These are phyloP conservation scores for Filosporella fistucella DNA, from an alignment of 495 filamentous ascomycete genomes.

Conservation along the genomic window DNA sequence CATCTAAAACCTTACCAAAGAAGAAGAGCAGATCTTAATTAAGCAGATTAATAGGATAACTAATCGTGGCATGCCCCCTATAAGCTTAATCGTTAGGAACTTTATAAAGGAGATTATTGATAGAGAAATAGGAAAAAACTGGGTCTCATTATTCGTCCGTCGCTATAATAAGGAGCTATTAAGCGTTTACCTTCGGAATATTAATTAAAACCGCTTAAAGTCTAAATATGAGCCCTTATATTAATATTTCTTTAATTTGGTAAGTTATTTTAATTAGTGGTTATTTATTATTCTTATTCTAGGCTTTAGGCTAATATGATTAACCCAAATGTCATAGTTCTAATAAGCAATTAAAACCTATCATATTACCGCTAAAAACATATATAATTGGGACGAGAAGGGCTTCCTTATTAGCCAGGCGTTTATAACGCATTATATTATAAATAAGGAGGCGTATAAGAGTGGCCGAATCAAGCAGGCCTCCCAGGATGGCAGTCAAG, in stretches of 20 bases:
- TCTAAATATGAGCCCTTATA: background rate
- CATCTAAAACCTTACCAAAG: background rate
- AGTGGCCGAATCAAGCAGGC: background rate
- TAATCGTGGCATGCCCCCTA: slow-evolving; percentile 1
- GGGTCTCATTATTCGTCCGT: background rate
- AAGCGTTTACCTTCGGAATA: slow-evolving; percentile 4
- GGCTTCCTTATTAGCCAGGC: slow-evolving; percentile 10
- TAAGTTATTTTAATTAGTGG: background rate
- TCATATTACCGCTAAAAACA: background rate
- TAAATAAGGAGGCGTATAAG: background rate
- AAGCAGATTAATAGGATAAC: slow-evolving; percentile 3
- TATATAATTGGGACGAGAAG: slow-evolving; percentile 9
- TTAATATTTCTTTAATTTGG: slow-evolving; percentile 2
- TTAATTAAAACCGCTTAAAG: background rate
- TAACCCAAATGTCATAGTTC: background rate
- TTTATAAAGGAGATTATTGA: background rate
- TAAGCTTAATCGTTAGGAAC: background rate
- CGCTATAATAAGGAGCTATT: background rate
- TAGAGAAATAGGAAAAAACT: background rate
- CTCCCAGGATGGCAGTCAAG: background rate
- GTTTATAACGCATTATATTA: slow-evolving; percentile 14
- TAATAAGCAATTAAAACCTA: background rate
- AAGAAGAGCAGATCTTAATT: background rate
- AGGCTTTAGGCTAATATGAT: background rate
- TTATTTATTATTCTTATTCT: background rate